A percentile compares a stretch with the other conserved stretches of the same genome.
Conservation (phyloP, 305 asterid genomes). For the Plantago coronopus region DNA sequence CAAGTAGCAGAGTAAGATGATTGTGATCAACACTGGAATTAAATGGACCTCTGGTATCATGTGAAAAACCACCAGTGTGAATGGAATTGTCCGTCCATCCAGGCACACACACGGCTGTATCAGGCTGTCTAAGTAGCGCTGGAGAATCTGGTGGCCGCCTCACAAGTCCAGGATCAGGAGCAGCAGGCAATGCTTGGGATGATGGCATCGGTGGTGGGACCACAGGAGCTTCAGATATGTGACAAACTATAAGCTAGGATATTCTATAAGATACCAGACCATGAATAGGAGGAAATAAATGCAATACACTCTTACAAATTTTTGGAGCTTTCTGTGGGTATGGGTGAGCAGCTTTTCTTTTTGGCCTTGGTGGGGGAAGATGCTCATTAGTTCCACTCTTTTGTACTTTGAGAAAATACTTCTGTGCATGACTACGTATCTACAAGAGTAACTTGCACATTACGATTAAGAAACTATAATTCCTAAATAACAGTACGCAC, state of each 20-base stretch:
- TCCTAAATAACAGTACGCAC: neutral
- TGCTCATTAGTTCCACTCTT: slow-evolving; percentile 82
- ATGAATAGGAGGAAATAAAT: slow-evolving; percentile 9
- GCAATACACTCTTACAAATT: slow-evolving; percentile 39
- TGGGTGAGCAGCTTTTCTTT: slow-evolving; percentile 95
- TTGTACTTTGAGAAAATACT: slow-evolving; percentile 82
- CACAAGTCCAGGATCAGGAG: slow-evolving; percentile 45
- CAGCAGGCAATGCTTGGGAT: slow-evolving; percentile 41
- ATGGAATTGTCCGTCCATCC: slow-evolving; percentile 56
- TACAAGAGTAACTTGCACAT: slow-evolving; percentile 30
- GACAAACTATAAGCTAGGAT: slow-evolving; percentile 20
- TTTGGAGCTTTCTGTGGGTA: slow-evolving; percentile 93
- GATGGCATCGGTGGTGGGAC: slow-evolving; percentile 46
- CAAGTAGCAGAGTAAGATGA: slow-evolving; percentile 1
- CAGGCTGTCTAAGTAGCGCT: slow-evolving; percentile 32
- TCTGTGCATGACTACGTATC: slow-evolving; percentile 99
- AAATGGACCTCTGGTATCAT: slow-evolving; percentile 42
- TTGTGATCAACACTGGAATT: slow-evolving; percentile 3
- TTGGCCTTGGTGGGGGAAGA: slow-evolving; percentile 95
- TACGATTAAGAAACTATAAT: slow-evolving; percentile 5
- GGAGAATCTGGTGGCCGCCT: slow-evolving; percentile 46
- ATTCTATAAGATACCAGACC: slow-evolving; percentile 12
- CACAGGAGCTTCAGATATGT: slow-evolving; percentile 44
- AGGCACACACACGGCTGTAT: slow-evolving; percentile 43
- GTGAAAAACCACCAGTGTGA: slow-evolving; percentile 36